Base-by-base conservation (phyloP, 495 filamentous ascomycete species). In the Penicillium paradoxum region DNA sequence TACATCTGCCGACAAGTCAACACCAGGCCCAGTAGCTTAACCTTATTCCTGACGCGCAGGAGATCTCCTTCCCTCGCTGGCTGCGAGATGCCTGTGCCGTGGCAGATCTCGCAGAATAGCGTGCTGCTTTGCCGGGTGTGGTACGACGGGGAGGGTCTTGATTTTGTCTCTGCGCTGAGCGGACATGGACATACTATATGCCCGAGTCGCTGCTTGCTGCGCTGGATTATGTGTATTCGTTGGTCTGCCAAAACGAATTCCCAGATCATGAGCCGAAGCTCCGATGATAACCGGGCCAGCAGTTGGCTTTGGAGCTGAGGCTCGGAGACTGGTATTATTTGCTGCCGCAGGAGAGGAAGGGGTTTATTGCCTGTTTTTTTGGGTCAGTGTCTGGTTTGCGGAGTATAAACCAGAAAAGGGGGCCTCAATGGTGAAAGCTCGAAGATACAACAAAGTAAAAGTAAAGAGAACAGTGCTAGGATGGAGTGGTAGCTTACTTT, bases 241-340 rank as follows among this genome's bases (percentile, higher is more conserved):
- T 55, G 60, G 8, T 51, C 62, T 19, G 70, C 70, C 0, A 74
- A 58, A 6, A 67, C 70, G 3, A 56, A 49, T 53, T 72, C 73
- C 77, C 75, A 80, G 48, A 80, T 71, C 48, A 72, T 69, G 15
- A 75, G 53, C 8, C 72, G 71, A 27, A 80, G 54, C 54, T 80
- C 75, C 30, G 65, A 56, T 4, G 72, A 74, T 19, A 80, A 66
- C 30, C 62, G 67, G n/a, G 63, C 37, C 27, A 79, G 68, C 15
- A 74, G 62, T 14, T 43, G 50, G 54, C 67, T 70, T 58, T 74
- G 58, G 5, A 42, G 45, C 34, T 75, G 71, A 13, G 57, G 27
- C 21, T 61, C 45, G 27, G 57, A 10, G 24, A 24, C 32, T n/a
- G 51, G 6, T 22, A 40, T 46, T n/a, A 39, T 54, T 14, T 25